Conservation (phyloP, 2,329 filamentous ascomycete species). For the Paracorniculantispora psalliotae region DNA sequence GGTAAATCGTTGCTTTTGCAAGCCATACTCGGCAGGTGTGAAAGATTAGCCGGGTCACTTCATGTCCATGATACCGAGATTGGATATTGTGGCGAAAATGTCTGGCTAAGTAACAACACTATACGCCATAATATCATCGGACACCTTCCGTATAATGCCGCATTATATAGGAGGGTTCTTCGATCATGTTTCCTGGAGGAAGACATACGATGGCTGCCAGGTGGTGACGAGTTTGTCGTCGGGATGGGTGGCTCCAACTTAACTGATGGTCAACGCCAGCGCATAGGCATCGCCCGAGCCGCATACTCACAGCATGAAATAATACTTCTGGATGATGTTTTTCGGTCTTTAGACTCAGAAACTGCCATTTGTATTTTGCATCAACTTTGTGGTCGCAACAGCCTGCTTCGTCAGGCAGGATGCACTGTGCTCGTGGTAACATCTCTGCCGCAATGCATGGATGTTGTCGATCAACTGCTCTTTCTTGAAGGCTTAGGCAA, state of each 20-base stretch:
- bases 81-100: background rate
- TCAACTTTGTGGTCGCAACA: background rate
- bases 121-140: background rate
- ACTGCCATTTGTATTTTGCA: background rate
- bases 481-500: background rate
- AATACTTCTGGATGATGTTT: constrained; percentile 12
- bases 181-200: background rate
- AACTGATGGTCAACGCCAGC: background rate
- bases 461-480: background rate
- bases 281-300: constrained; percentile 9
- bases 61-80: background rate
- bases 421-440: background rate
- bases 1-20: background rate
- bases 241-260: background rate
- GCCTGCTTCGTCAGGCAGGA: background rate
- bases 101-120: background rate
- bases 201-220: background rate
- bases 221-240: background rate
- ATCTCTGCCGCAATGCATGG: background rate
- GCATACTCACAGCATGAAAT: constrained; percentile 3
- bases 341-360: constrained; percentile 11
- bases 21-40: background rate
- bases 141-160: background rate
- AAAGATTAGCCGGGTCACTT: background rate
- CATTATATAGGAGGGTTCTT: background rate